These are phyloP conservation scores for Kregervanrija delftensis DNA, from an alignment of 805 yeast species.

Conservation along the genomic window DNA sequence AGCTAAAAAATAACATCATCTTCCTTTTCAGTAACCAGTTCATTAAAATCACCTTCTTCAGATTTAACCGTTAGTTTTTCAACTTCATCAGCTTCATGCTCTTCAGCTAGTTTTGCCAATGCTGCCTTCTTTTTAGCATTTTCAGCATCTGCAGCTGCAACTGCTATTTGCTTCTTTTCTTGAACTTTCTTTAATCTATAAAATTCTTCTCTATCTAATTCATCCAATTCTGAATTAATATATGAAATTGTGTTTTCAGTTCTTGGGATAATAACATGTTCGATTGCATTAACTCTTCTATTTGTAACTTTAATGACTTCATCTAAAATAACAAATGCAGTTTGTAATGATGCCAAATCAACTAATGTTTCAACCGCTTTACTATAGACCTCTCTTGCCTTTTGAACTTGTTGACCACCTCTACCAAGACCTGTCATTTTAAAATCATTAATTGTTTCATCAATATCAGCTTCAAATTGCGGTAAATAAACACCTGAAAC, in stretches of 20 bases:
- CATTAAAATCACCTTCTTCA: constrained; percentile 10
- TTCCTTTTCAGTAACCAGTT: constrained; percentile 29
- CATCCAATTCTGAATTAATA: constrained; percentile 94
- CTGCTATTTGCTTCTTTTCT: constrained; percentile 83
- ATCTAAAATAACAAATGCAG: constrained; percentile 93
- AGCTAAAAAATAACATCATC: constrained; percentile 32
- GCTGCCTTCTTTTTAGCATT: constrained; percentile 27
- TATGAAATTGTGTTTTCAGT: constrained; percentile 90
- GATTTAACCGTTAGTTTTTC: constrained; percentile 12
- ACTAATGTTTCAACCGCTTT: constrained; percentile 96
- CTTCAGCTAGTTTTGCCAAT: constrained; percentile 12
- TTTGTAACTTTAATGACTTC: constrained; percentile 97
- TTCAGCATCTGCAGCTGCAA: constrained; percentile 57
- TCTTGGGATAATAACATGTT: constrained; percentile 95
- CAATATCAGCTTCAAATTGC: constrained; percentile 79
- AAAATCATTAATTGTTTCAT: constrained; percentile 85
- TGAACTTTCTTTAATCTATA: constrained; percentile 94
- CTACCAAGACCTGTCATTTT: constrained; percentile 95
- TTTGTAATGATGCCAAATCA: constrained; percentile 91
- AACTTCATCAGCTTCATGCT: constrained; percentile 10
- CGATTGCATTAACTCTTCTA: constrained; percentile 97
- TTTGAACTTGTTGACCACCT: constrained; percentile 97
- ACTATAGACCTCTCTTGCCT: constrained; percentile 88
- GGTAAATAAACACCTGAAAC: constrained; percentile 95
- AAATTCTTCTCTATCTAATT: constrained; percentile 96